A percentile compares a stretch with the other conserved stretches of the same genome.
phyloP scores from a whole-genome alignment of 257 asterid species.

The Forsythia suspensa region DNA sequence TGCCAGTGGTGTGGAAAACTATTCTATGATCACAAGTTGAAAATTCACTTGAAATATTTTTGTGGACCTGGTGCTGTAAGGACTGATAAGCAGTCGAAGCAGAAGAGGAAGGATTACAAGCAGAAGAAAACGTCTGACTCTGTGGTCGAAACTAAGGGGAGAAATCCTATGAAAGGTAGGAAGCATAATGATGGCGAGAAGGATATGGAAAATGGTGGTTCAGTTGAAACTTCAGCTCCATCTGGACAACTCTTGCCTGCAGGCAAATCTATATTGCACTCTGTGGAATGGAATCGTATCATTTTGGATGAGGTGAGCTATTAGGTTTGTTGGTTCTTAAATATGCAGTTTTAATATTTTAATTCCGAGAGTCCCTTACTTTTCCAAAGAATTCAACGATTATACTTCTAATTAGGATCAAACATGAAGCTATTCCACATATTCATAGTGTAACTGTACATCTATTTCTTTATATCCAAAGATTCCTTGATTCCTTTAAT shows the following conservation, averaged over 20 bases:
- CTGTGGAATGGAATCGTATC: conserved; percentile 78
- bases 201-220: conserved; percentile 37
- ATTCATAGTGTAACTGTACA: background rate
- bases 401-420: background rate
- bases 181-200: conserved; percentile 22
- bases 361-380: background rate
- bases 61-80: conserved; percentile 81
- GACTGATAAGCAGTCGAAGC: conserved; percentile 83
- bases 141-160: conserved; percentile 28
- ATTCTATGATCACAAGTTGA: conserved; percentile 50
- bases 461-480: background rate
- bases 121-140: conserved; percentile 33
- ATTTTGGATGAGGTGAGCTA: conserved; percentile 84
- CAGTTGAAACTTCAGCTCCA: conserved; percentile 30
- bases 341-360: background rate
- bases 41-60: conserved; percentile 62
- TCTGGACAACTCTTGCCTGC: conserved; percentile 31
- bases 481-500: background rate
- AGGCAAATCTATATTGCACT: conserved; percentile 69
- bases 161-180: conserved; percentile 28
- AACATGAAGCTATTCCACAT: background rate
- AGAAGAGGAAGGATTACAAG: conserved; percentile 57
- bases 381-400: background rate
- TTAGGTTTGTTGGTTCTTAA: background rate
- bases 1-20: conserved; percentile 77